Conservation (phyloP, 306 rosid species). For the Quercus bicolor region DNA sequence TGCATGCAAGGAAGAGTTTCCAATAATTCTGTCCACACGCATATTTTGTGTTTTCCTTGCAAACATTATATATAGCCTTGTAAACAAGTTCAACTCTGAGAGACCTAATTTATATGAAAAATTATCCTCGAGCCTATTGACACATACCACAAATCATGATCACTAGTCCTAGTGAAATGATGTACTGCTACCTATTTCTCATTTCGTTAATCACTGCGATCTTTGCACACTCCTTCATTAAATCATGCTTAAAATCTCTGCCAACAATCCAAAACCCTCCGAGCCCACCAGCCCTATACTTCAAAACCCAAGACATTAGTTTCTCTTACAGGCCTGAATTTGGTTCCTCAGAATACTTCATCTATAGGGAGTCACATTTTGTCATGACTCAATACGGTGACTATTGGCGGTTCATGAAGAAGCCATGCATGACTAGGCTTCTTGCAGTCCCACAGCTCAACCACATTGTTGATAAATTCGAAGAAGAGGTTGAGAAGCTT, state of each 20-base stretch:
- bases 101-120: background rate
- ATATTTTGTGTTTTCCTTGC: too few species aligned
- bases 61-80: too few species aligned
- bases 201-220: background rate
- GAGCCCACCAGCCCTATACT: too few species aligned
- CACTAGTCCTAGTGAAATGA: background rate
- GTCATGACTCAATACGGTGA: slow-evolving; percentile 46
- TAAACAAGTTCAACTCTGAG: too few species aligned
- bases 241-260: background rate
- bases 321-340: slow-evolving; percentile 48
- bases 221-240: slow-evolving; percentile 2
- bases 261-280: background rate
- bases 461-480: slow-evolving; percentile 22
- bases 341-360: slow-evolving; percentile 41
- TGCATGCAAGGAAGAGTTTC: too few species aligned
- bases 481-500: slow-evolving; percentile 32
- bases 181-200: background rate
- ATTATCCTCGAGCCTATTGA: background rate
- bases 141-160: background rate
- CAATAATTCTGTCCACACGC: too few species aligned
- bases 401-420: slow-evolving; percentile 69
- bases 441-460: slow-evolving; percentile 42
- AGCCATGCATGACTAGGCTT: slow-evolving; percentile 42
- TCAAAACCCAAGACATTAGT: slow-evolving; percentile 51
- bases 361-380: slow-evolving; percentile 43